Evolutionary conservation across 2,329 filamentous ascomycete genomes (phyloP).

Genomic region (Ascocoryne sarcoides): DNA sequence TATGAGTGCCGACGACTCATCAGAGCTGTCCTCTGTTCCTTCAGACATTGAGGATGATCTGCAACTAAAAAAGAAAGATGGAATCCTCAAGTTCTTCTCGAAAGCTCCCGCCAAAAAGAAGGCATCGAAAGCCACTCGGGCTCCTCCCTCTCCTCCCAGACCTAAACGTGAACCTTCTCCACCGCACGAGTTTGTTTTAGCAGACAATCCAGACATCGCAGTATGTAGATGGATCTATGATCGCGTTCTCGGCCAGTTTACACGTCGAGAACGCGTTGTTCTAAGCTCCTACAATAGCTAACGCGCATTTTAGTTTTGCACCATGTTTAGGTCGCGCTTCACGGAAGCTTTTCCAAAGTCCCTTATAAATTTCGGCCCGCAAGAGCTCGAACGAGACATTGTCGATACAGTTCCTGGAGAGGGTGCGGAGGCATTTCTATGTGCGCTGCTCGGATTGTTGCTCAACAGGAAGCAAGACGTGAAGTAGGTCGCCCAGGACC

Average conservation of each 20-base stretch:
- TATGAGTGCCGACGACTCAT: slow-evolving; percentile 46
- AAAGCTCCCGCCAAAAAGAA: slow-evolving; percentile 35
- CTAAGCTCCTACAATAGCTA: slow-evolving; percentile 25
- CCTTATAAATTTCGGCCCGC: slow-evolving; percentile 80
- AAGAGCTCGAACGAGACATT: slow-evolving; percentile 86
- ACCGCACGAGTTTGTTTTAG: slow-evolving; percentile 79
- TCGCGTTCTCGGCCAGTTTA: slow-evolving; percentile 30
- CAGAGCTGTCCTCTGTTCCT: slow-evolving; percentile 49
- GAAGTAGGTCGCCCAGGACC: slow-evolving; percentile 62
- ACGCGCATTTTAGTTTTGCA: slow-evolving; percentile 66
- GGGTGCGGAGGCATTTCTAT: slow-evolving; percentile 79
- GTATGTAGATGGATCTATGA: slow-evolving; percentile 50
- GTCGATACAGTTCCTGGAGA: slow-evolving; percentile 71
- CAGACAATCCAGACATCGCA: slow-evolving; percentile 85
- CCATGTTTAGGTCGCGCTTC: slow-evolving; percentile 96
- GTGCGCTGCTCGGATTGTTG: slow-evolving; percentile 77
- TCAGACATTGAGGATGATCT: slow-evolving; percentile 47
- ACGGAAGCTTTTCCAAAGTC: slow-evolving; percentile 82
- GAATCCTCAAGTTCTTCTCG: slow-evolving; percentile 61
- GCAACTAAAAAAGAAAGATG: slow-evolving; percentile 42
- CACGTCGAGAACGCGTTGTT: slow-evolving; percentile 46
- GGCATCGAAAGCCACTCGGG: slow-evolving; percentile 28
- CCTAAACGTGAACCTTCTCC: slow-evolving; percentile 80
- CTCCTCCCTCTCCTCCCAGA: slow-evolving; percentile 50
- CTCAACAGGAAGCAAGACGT: slow-evolving; percentile 98